Base-by-base conservation (phyloP, 352 stramenopile genomes). In the Salisapilia sapeloensis region DNA sequence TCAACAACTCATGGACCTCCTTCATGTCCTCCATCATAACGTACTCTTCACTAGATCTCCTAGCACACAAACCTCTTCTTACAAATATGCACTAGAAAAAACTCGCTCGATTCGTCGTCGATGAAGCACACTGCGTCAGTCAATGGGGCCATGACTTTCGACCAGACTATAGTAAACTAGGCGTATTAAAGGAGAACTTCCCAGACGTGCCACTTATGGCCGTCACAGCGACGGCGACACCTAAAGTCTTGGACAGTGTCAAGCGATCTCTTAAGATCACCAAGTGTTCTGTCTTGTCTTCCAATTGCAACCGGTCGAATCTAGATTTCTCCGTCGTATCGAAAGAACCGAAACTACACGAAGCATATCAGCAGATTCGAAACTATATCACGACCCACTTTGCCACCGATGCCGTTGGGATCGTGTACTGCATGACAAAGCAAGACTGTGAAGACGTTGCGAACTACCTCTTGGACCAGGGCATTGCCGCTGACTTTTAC, bases 401-500 rank as follows among this genome's bases (percentile, higher is more conserved):
- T 32, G 24, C 42, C 4, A 35, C 28, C 0, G 45, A 71, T 2
- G 61, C 52, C 0, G 64, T 72, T 2, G 89, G 85, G 4, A 97
- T 97, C 40, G 76, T 97, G 12, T 97, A 97, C 50, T 95, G 81
- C 36, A 91, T 95, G 56, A 94, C 74, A 13, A 85, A 80, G 40
- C 83, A 96, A 37, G 87, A 97, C 48, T 89, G 82, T 26, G 81
- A 96, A 46, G 64, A 91, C 32, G 74, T 97, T 13, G 84, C 91
- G 8, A 60, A 87, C 42, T 82, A 79, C 39, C 56, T 98, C 2
- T 82, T 83, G 27, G 56, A 87, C 36, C 44, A 60, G 25, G 85
- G 82, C 4, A 79, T 97, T 22, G 57, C 61, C 17, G 87, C 86
- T 9, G 60, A 79, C 33, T 84, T 94, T 13, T 97, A 98, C 61